Conservation (phyloP, 192 early-diverging fungal species). For the Dissophora ornata region DNA sequence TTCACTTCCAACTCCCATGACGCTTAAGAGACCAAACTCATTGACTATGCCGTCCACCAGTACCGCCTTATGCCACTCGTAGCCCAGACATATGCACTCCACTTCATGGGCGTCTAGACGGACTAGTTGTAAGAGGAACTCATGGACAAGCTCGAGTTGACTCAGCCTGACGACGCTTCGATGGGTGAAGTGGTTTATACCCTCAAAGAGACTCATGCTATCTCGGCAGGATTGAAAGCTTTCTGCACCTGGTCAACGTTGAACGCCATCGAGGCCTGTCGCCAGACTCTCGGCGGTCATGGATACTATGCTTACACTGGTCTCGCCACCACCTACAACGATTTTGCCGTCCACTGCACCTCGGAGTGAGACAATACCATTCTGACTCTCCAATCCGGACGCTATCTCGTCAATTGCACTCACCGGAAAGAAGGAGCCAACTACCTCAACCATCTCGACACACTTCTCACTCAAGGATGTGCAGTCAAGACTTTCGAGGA, state of each 20-base stretch:
- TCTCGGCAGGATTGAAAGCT: slow-evolving; percentile 89
- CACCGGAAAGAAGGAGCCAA: slow-evolving; percentile 78
- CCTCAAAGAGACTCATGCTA: slow-evolving; percentile 91
- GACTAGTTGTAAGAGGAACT: slow-evolving; percentile 77
- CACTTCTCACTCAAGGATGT: slow-evolving; percentile 60
- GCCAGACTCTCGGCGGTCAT: slow-evolving; percentile 90
- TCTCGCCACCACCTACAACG: slow-evolving; percentile 83
- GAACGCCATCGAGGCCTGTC: slow-evolving; percentile 89
- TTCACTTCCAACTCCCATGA: slow-evolving; percentile 73
- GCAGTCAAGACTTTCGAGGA: slow-evolving; percentile 60
- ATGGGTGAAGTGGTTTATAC: slow-evolving; percentile 73
- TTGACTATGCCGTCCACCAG: slow-evolving; percentile 94
- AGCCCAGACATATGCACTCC: slow-evolving; percentile 90
- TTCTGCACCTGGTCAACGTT: slow-evolving; percentile 92
- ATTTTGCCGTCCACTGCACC: slow-evolving; percentile 90
- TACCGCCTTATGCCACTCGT: slow-evolving; percentile 89
- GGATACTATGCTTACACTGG: slow-evolving; percentile 93
- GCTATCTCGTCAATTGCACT: slow-evolving; percentile 81
- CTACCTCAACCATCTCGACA: slow-evolving; percentile 73
- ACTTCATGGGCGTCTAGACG: slow-evolving; percentile 87
- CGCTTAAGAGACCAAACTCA: slow-evolving; percentile 81
- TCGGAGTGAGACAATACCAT: slow-evolving; percentile 93
- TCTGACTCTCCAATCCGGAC: slow-evolving; percentile 85
- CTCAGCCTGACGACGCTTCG: slow-evolving; percentile 69
- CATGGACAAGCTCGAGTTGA: slow-evolving; percentile 77